Base-by-base conservation (phyloP, 371 early-diverging fungal genomes). In the Rhizopus stolonifer region DNA sequence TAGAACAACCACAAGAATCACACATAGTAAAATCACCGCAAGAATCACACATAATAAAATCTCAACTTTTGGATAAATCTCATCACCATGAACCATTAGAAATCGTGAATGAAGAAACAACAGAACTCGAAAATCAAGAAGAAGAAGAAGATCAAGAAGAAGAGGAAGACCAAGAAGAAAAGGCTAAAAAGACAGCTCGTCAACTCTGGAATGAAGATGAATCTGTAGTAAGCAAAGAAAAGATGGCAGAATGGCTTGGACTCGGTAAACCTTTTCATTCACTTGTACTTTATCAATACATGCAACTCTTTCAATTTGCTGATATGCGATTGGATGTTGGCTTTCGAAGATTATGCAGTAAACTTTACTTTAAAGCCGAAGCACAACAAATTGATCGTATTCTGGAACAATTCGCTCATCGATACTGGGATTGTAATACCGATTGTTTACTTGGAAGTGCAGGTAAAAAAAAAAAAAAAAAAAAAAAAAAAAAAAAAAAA, bases 381-480 rank as follows among this genome's bases (percentile, higher is more conserved):
- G 83, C 95, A 2, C 97, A 96, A 61, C 85, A 87, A 43, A 87
- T 94, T 38, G 95, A 94, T 65, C 83, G 96, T 13, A 86, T 96
- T 31, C 62, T 96, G 36, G 82, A 84, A 23, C 80, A 70, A 29
- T 89, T 95, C 73, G 80, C 95, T 8, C 67, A 80, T 52, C 79
- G 92, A 2, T 95, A 88, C 65, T 89, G 88, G 78, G 82, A 81
- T 10, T 94, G 94, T 62, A 94, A 95, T 63, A 81, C 81, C n/a
- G 57, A 79, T 13, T 62, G 77, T 34, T 49, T 80, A 10, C 76
- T 79, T 43, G 81, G 81, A 5, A 81, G 72, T 47, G 60, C 69
- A 52, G 75, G 75, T 74, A 65, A 44, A 46, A 46, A 11, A 10
- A 25, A 5, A 26, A 33, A 36, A 64, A 51, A 39, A 34, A 36